A percentile compares a stretch with the other conserved stretches of the same genome.
Conservation (phyloP, 768 basidiomycete genomes). For the Hypholoma sublateritium region DNA sequence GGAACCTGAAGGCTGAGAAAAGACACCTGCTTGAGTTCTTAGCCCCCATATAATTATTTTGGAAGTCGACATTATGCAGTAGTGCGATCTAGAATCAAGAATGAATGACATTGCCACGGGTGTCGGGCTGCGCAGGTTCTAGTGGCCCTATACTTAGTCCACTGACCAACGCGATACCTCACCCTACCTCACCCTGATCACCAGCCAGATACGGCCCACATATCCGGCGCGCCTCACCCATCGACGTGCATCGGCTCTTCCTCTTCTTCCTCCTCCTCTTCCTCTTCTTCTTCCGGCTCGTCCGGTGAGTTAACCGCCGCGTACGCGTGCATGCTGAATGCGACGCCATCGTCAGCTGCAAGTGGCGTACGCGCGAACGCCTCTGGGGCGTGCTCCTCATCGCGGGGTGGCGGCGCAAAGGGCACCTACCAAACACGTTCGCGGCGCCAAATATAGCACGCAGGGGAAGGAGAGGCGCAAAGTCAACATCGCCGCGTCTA, state of each 20-base stretch:
- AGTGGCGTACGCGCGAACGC: neutral
- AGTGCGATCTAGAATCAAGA: too few relatives aligned
- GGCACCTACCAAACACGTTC: neutral
- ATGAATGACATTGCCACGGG: too few relatives aligned
- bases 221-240: neutral
- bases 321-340: slow-evolving; percentile 5
- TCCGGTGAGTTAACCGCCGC: slow-evolving; percentile 8
- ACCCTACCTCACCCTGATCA: too few relatives aligned
- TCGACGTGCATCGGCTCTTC: neutral
- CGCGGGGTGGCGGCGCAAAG: neutral
- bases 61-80: too few relatives aligned
- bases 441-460: neutral
- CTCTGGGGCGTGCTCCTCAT: neutral
- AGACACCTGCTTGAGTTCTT: too few relatives aligned
- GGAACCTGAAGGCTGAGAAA: too few relatives aligned
- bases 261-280: neutral
- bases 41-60: too few relatives aligned
- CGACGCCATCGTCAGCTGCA: neutral
- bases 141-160: too few relatives aligned
- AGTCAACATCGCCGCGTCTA: neutral
- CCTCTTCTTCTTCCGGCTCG: slow-evolving; percentile 3
- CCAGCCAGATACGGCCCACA: neutral
- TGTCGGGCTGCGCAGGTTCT: too few relatives aligned
- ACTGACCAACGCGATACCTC: too few relatives aligned
- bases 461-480: neutral